These are phyloP conservation scores for Sphaerulina vaccinii DNA, from an alignment of 2,329 filamentous ascomycete species.

Conservation along the genomic window DNA sequence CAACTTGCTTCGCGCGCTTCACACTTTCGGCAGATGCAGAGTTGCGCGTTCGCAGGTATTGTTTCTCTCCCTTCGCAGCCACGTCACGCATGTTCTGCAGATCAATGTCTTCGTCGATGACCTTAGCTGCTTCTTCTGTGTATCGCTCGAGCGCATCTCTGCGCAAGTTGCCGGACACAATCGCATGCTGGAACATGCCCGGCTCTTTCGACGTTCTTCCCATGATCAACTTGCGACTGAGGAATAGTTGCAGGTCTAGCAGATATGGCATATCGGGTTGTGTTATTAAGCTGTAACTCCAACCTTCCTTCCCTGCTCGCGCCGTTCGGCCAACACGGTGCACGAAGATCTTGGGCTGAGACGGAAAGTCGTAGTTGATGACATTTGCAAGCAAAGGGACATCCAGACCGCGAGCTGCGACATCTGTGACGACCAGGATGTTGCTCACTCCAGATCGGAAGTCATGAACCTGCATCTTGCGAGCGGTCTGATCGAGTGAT, in stretches of 20 bases:
- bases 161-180: slow-evolving; percentile 75
- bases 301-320: slow-evolving; percentile 85
- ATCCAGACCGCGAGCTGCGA: slow-evolving; percentile 95
- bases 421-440: slow-evolving; percentile 92
- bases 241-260: slow-evolving; percentile 88
- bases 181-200: slow-evolving; percentile 74
- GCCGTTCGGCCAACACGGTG: slow-evolving; percentile 95
- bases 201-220: slow-evolving; percentile 61
- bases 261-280: slow-evolving; percentile 89
- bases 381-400: slow-evolving; percentile 95
- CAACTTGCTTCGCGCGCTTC: slow-evolving; percentile 77
- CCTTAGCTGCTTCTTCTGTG: slow-evolving; percentile 79
- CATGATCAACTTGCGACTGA: slow-evolving; percentile 77
- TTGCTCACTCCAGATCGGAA: slow-evolving; percentile 83
- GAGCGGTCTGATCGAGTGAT: slow-evolving; percentile 87
- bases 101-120: slow-evolving; percentile 73
- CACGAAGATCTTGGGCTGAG: slow-evolving; percentile 94
- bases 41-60: slow-evolving; percentile 87
- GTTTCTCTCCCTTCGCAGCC: slow-evolving; percentile 82
- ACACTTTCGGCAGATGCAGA: slow-evolving; percentile 88
- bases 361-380: slow-evolving; percentile 97
- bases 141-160: slow-evolving; percentile 71
- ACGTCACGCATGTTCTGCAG: slow-evolving; percentile 69
- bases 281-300: slow-evolving; percentile 90
- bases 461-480: slow-evolving; percentile 86